A percentile compares a stretch with the other conserved stretches of the same genome.
phyloP scores from a whole-genome alignment of 2,329 filamentous ascomycete genomes.

The Geoglossum cookeanum region DNA sequence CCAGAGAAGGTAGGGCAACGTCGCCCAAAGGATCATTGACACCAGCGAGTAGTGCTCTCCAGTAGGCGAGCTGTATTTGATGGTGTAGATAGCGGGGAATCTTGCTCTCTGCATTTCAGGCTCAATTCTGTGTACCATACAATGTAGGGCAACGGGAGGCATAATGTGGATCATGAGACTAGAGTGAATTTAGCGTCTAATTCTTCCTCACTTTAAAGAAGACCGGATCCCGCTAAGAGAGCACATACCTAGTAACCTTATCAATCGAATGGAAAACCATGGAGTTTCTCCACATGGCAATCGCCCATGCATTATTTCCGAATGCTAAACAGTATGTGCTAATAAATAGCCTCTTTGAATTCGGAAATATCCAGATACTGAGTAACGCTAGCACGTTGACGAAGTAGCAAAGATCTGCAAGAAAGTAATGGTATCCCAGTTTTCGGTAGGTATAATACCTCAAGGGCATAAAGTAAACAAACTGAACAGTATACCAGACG shows the following conservation, averaged over 20 bases:
- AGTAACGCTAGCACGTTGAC: constrained; percentile 74
- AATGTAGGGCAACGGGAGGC: constrained; percentile 87
- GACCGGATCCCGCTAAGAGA: not conserved
- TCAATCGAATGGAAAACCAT: constrained; percentile 97
- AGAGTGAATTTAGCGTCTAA: not conserved
- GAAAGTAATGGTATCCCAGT: constrained; percentile 89
- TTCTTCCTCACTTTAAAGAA: not conserved
- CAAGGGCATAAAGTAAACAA: constrained; percentile 93
- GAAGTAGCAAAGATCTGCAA: constrained; percentile 95
- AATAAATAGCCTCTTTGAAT: constrained; percentile 80
- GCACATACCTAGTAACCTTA: constrained; percentile 62
- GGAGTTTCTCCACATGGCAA: constrained; percentile 98
- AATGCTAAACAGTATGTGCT: constrained; percentile 81
- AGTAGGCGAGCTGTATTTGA: constrained; percentile 49
- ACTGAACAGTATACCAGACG: constrained; percentile 74
- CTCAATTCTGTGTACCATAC: constrained; percentile 66
- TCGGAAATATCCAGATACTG: constrained; percentile 77
- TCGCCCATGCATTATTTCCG: constrained; percentile 92
- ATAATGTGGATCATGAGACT: constrained; percentile 98
- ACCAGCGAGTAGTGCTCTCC: constrained; percentile 61
- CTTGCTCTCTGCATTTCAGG: constrained; percentile 42
- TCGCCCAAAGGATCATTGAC: constrained; percentile 89
- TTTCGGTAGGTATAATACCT: constrained; percentile 80
- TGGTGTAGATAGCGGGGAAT: constrained; percentile 72
- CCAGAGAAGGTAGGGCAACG: constrained; percentile 82